These are phyloP conservation scores for Metarhizium robertsii DNA, from an alignment of 2,329 filamentous ascomycete species.

Conservation along the genomic window DNA sequence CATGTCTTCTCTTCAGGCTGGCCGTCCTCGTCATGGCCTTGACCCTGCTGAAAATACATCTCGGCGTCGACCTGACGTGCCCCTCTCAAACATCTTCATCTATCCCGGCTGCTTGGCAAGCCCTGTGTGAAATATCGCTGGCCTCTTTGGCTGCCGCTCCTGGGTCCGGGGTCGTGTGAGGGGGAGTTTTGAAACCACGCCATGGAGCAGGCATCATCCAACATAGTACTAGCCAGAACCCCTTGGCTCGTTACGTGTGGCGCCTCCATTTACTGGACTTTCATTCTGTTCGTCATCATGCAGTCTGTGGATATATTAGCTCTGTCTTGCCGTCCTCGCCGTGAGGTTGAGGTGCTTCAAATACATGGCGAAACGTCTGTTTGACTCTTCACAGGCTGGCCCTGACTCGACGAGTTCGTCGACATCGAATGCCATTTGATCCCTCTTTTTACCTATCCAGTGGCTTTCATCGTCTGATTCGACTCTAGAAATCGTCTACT, in stretches of 20 bases:
- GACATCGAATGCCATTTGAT: too few relatives aligned
- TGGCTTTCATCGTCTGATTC: too few relatives aligned
- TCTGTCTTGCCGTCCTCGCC: not conserved
- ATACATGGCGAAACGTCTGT: not conserved
- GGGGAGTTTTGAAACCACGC: not conserved
- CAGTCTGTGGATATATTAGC: not conserved
- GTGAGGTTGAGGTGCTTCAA: not conserved
- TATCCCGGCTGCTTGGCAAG: not conserved
- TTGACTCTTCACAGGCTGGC: not conserved
- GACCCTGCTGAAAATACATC: not conserved
- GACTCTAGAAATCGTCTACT: not conserved
- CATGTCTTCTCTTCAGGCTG: not conserved
- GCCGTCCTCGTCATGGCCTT: not conserved
- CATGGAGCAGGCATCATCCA: not conserved
- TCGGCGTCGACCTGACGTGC: too few relatives aligned
- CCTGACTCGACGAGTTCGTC: not conserved
- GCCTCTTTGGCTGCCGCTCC: not conserved
- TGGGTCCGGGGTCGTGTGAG: not conserved
- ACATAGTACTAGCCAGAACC: too few relatives aligned
- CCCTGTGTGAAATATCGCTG: not conserved
- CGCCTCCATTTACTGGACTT: not conserved
- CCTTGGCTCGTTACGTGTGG: not conserved
- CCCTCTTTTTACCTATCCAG: too few relatives aligned
- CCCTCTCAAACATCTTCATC: too few relatives aligned
- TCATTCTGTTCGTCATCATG: not conserved